phyloP scores from a whole-genome alignment of 2,329 filamentous ascomycete species.

The Colletotrichum karsti region DNA sequence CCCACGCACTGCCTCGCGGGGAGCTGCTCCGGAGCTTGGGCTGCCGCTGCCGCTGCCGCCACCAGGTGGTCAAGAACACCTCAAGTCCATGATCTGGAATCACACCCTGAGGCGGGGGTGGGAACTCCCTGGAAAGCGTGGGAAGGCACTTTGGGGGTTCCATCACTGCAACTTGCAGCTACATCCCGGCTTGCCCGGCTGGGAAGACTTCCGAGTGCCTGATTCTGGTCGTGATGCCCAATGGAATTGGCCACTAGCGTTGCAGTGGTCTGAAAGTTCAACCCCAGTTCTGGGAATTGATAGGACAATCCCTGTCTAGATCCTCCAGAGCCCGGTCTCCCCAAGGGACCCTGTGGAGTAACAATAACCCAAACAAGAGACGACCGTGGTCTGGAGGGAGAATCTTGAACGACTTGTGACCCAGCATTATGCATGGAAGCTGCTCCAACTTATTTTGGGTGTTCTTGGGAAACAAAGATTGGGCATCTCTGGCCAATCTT shows the following conservation, averaged over 20 bases:
- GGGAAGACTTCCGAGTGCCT: not conserved
- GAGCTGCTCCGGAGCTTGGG: constrained; percentile 16
- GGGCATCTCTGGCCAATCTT: not conserved
- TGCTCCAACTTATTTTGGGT: constrained; percentile 9
- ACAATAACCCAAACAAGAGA: not conserved
- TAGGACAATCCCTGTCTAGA: not conserved
- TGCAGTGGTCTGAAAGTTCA: not conserved
- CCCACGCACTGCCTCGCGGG: constrained; percentile 24
- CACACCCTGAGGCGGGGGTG: constrained; percentile 21
- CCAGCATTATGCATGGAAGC: not conserved
- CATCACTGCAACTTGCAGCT: not conserved
- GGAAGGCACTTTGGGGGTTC: not conserved
- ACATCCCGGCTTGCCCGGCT: constrained; percentile 18
- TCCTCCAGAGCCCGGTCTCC: not conserved
- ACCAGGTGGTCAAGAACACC: not conserved
- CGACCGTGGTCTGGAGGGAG: not conserved
- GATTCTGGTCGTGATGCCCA: not conserved
- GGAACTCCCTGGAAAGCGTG: not conserved
- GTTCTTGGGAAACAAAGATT: constrained; percentile 7
- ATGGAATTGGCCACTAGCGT: not conserved
- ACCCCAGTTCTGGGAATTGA: not conserved
- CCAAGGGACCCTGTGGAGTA: constrained; percentile 3
- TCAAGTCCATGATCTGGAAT: not conserved
- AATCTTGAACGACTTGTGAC: constrained; percentile 13
- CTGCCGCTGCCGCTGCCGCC: not conserved